Percentiles rank a stretch among this genome's conserved stretches.
These are phyloP conservation scores for Bertia moriformis DNA, from an alignment of 2,329 filamentous ascomycete genomes.

Conservation along the genomic window DNA sequence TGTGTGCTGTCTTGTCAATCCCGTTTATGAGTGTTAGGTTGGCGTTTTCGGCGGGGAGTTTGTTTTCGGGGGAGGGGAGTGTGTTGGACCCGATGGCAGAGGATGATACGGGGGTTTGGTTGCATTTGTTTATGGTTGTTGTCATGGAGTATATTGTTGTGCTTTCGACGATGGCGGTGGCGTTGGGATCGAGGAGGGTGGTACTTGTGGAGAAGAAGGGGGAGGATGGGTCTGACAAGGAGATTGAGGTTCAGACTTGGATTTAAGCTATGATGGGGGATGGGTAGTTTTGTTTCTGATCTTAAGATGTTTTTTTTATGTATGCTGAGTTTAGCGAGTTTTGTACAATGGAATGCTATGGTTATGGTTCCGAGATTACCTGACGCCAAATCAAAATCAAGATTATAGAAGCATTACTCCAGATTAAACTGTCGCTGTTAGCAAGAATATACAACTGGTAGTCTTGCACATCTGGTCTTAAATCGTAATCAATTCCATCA, in stretches of 20 bases:
- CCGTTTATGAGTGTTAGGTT: slow-evolving; percentile 6
- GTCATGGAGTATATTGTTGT: slow-evolving; percentile 7
- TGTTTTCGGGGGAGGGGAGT: slow-evolving; percentile 5
- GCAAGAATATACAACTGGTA: too few species aligned
- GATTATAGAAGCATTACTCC: too few species aligned
- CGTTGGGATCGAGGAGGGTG: slow-evolving; percentile 5
- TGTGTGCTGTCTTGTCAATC: slow-evolving; percentile 5
- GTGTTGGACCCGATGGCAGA: slow-evolving; percentile 5
- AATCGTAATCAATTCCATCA: too few species aligned
- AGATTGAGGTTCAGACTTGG: slow-evolving; percentile 2
- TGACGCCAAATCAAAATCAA: too few species aligned
- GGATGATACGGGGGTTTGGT: slow-evolving; percentile 5
- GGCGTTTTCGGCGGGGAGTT: slow-evolving; percentile 5
- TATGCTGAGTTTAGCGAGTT: too few species aligned
- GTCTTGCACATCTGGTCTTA: too few species aligned
- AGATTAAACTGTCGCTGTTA: too few species aligned
- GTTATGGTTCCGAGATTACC: too few species aligned
- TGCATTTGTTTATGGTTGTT: slow-evolving; percentile 7
- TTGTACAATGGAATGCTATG: too few species aligned
- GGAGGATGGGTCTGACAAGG: slow-evolving; percentile 3
- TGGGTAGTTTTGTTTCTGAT: neutral
- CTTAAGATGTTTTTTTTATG: too few species aligned
- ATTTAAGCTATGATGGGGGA: slow-evolving; percentile 4
- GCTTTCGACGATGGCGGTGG: slow-evolving; percentile 5
- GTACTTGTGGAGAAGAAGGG: neutral